Base-by-base conservation (phyloP, 164 flowering plant genomes). In the Stephania cephalantha region DNA sequence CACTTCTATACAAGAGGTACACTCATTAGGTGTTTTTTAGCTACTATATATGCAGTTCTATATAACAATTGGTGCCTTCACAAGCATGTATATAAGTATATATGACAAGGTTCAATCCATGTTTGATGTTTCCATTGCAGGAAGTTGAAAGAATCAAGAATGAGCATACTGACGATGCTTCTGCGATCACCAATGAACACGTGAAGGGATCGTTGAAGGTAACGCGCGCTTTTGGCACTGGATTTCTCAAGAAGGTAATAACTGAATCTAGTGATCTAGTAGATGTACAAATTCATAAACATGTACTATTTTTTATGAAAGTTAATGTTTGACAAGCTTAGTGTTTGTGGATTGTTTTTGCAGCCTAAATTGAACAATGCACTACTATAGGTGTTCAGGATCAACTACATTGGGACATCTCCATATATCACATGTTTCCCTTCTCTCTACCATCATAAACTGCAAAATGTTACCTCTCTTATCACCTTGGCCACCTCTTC, bases 341-440 rank as follows among this genome's bases (percentile, higher is more conserved):
- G 35, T 31, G 3, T 52, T 31, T 53, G 42, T 45, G 29, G 42
- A 11, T 53, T 35, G 4, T 70, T 74, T 75, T 53, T 82, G 88
- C 91, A 92, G 97, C 94, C 95, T 0, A 90, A 86, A 77, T 90
- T 92, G 94, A 92, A 92, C 79, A 73, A 88, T 84, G 95, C 90
- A 6, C 90, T 92, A 69, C 84, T 91, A 22, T 88, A 88, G 84
- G 82, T 83, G 90, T 92, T 91, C 84, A 82, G 89, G 78, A 90
- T 91, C 12, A 91, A 90, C 79, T 92, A 89, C 63, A 75, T 88
- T 9, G 97, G 95, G 15, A 72, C 72, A 2, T 81, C 92, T 22
- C 92, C 95, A 46, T 92, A 92, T 78, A 84, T 92, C 82, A 87
- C 74, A 68, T 92, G 95, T 77, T 74, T 73, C 10, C 97, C 97